Evolutionary conservation across 805 yeast species (phyloP).

Genomic region (Zygosaccharomyces bisporus): DNA sequence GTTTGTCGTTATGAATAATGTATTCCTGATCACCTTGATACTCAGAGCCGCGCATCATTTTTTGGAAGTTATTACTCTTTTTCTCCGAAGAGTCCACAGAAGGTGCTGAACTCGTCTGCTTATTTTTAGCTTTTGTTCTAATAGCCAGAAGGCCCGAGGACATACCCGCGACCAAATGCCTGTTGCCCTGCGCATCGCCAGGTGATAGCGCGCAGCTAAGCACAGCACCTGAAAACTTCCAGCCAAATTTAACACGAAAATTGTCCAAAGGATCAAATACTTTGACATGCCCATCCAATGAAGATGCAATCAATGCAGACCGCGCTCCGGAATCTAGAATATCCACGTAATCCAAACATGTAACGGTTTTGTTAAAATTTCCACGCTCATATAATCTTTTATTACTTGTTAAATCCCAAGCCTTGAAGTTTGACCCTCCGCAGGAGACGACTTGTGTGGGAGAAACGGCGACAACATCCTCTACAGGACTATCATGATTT

Average conservation of each 20-base stretch:
- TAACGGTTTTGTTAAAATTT: constrained; percentile 91
- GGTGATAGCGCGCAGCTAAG: constrained; percentile 89
- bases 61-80: constrained; percentile 59
- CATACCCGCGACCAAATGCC: constrained; percentile 89
- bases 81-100: constrained; percentile 4
- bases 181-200: constrained; percentile 39
- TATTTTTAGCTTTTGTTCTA: constrained; percentile 75
- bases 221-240: constrained; percentile 96
- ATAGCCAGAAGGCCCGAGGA: constrained; percentile 85
- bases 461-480: constrained; percentile 72
- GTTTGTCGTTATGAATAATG: constrained; percentile 57
- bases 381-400: constrained; percentile 64
- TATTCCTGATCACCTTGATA: constrained; percentile 88
- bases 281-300: constrained; percentile 95
- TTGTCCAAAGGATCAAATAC: constrained; percentile 75
- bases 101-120: constrained; percentile 15
- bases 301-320: constrained; percentile 76
- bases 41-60: constrained; percentile 88
- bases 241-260: constrained; percentile 91
- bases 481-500: constrained; percentile 78
- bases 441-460: constrained; percentile 71
- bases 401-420: constrained; percentile 86
- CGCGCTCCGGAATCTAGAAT: constrained; percentile 33
- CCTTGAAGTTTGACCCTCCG: constrained; percentile 76
- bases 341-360: constrained; percentile 51